A percentile compares a stretch with the other conserved stretches of the same genome.
phyloP scores from a whole-genome alignment of 1,284 basidiomycete genomes.

The Tremellales sp. region DNA sequence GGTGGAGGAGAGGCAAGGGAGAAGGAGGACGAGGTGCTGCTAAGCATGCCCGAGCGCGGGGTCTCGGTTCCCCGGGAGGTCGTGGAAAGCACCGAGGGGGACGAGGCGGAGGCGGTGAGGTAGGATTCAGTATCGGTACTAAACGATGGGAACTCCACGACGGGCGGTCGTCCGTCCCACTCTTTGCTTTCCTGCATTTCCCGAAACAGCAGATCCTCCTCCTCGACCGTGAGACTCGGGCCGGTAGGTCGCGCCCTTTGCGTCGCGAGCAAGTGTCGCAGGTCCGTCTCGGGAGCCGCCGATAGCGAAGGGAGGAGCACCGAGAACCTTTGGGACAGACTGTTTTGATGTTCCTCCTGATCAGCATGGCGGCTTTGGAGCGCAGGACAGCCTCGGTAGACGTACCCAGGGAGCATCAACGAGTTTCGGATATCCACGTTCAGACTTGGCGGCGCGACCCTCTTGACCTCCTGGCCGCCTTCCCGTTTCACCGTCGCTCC shows the following conservation, averaged over 20 bases:
- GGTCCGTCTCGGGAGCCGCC: conserved; percentile 29
- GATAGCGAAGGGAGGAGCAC: conserved; percentile 39
- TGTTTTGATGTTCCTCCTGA: conserved; percentile 5
- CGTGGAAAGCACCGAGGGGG: too few species aligned
- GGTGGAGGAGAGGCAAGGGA: conserved; percentile 22
- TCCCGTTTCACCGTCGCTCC: neutral
- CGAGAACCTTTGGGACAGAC: conserved; percentile 43
- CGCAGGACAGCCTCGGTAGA: neutral
- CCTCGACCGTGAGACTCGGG: conserved; percentile 38
- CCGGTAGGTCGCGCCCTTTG: conserved; percentile 35
- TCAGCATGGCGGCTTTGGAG: neutral
- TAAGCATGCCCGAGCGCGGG: conserved; percentile 1
- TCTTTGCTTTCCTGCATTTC: conserved; percentile 27
- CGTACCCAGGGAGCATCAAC: conserved; percentile 44
- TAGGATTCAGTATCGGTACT: conserved; percentile 3
- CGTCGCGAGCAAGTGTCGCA: conserved; percentile 36
- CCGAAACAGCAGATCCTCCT: conserved; percentile 42
- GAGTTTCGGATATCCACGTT: conserved; percentile 42
- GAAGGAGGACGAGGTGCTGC: conserved; percentile 1
- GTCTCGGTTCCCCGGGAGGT: conserved; percentile 5
- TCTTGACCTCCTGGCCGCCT: conserved; percentile 3
- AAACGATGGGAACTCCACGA: conserved; percentile 1
- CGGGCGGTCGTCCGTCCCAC: conserved; percentile 36
- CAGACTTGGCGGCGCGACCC: conserved; percentile 29
- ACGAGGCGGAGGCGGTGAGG: conserved; percentile 3